Conservation (phyloP, 2,329 filamentous ascomycete species). For the Corynespora cassiicola region DNA sequence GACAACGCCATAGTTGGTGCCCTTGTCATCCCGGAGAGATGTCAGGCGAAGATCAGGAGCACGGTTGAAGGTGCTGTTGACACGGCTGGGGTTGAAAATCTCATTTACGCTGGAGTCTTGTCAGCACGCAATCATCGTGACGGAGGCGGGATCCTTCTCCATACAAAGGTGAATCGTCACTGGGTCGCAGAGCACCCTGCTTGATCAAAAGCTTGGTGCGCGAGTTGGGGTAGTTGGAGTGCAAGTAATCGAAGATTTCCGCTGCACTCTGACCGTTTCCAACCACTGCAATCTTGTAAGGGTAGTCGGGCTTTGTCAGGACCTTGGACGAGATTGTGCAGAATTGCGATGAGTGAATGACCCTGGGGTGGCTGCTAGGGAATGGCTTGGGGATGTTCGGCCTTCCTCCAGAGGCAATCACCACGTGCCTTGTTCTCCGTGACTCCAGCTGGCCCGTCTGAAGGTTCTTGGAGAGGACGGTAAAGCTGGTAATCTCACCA, state of each 20-base stretch:
- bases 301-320: conserved; percentile 61
- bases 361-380: conserved; percentile 71
- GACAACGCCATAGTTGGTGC: conserved; percentile 95
- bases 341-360: conserved; percentile 91
- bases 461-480: conserved; percentile 69
- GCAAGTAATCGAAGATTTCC: conserved; percentile 92
- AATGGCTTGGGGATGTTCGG: conserved; percentile 74
- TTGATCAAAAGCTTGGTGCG: conserved; percentile 81
- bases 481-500: conserved; percentile 68
- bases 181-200: conserved; percentile 82
- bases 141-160: conserved; percentile 33
- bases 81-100: conserved; percentile 88
- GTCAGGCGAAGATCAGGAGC: conserved; percentile 67
- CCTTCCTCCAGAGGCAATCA: conserved; percentile 71
- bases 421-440: conserved; percentile 70
- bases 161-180: conserved; percentile 95
- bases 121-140: conserved; percentile 30
- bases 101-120: conserved; percentile 76
- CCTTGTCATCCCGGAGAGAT: conserved; percentile 72
- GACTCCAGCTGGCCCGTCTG: conserved; percentile 62
- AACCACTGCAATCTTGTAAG: conserved; percentile 81
- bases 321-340: conserved; percentile 68
- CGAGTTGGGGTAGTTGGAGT: conserved; percentile 81
- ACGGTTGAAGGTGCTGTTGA: conserved; percentile 77
- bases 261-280: conserved; percentile 92